Evolutionary conservation across 2,329 filamentous ascomycete genomes (phyloP).

Genomic region (Ceratocystiopsis sp.): DNA sequence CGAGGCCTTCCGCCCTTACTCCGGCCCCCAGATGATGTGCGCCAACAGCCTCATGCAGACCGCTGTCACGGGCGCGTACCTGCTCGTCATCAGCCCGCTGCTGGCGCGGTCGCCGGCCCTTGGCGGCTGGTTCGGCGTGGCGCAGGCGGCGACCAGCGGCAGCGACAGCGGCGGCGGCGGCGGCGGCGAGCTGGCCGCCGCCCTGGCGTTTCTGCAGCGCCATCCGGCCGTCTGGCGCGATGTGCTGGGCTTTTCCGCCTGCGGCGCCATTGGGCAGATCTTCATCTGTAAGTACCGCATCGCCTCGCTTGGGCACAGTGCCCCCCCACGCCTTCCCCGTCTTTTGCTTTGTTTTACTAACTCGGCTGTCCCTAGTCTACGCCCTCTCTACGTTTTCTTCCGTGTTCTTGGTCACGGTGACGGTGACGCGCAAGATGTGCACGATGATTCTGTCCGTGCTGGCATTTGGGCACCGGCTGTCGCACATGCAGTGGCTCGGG

Average conservation of each 20-base stretch:
- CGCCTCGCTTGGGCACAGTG: slow-evolving; percentile 29
- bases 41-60: slow-evolving; percentile 86
- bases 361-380: slow-evolving; percentile 40
- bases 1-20: slow-evolving; percentile 57
- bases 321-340: slow-evolving; percentile 8
- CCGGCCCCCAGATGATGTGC: slow-evolving; percentile 98
- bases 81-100: slow-evolving; percentile 61
- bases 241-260: slow-evolving; percentile 76
- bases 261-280: slow-evolving; percentile 83
- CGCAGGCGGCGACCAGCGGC: slow-evolving; percentile 38
- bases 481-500: slow-evolving; percentile 82
- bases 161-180: slow-evolving; percentile 21
- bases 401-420: slow-evolving; percentile 85
- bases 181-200: slow-evolving; percentile 63
- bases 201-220: slow-evolving; percentile 60
- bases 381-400: slow-evolving; percentile 86
- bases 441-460: slow-evolving; percentile 96
- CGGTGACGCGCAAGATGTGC: slow-evolving; percentile 95
- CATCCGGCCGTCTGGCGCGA: slow-evolving; percentile 75
- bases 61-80: slow-evolving; percentile 56
- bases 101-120: slow-evolving; percentile 46
- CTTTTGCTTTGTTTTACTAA: neutral
- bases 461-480: slow-evolving; percentile 80
- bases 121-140: slow-evolving; percentile 50
- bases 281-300: slow-evolving; percentile 71